Percentiles rank a stretch among this genome's conserved stretches.
phyloP scores from a whole-genome alignment of 768 basidiomycete species.

The Hygrophorus russula region DNA sequence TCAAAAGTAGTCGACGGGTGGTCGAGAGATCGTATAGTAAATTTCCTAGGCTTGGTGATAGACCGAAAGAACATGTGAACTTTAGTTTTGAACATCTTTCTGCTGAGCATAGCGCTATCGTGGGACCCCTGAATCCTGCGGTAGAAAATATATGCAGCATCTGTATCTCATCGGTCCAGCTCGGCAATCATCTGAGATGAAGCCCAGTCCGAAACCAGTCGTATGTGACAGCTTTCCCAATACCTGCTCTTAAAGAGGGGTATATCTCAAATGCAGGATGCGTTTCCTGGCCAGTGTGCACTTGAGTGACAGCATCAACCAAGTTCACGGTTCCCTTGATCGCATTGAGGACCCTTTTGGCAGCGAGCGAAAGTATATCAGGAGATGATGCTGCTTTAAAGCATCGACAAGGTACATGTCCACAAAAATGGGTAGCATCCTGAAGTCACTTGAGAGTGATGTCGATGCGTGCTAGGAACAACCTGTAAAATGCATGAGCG shows the following conservation, averaged over 20 bases:
- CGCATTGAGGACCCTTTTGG: background rate
- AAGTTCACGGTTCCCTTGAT: slow-evolving; percentile 2
- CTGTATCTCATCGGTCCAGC: background rate
- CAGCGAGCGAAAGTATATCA: background rate
- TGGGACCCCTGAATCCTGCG: background rate
- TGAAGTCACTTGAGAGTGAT: slow-evolving; percentile 6
- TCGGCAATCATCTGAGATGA: background rate
- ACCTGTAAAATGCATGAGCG: slow-evolving; percentile 5
- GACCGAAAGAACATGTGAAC: slow-evolving; percentile 4
- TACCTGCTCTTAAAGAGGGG: background rate
- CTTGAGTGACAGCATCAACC: slow-evolving; percentile 9
- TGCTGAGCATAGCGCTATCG: background rate
- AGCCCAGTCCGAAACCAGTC: slow-evolving; percentile 4
- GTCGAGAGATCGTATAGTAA: background rate
- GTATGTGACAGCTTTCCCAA: background rate
- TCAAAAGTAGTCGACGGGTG: background rate
- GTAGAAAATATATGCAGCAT: slow-evolving; percentile 5
- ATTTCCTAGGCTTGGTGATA: background rate
- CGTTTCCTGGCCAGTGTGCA: slow-evolving; percentile 4
- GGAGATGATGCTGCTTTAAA: slow-evolving; percentile 1
- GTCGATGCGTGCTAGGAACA: background rate
- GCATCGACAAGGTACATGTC: slow-evolving; percentile 6
- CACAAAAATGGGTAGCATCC: slow-evolving; percentile 2
- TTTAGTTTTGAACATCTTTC: slow-evolving; percentile 2
- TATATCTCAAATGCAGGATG: slow-evolving; percentile 4